Base-by-base conservation (phyloP, 2,329 filamentous ascomycete genomes). In the Metarhizium guizhouense region DNA sequence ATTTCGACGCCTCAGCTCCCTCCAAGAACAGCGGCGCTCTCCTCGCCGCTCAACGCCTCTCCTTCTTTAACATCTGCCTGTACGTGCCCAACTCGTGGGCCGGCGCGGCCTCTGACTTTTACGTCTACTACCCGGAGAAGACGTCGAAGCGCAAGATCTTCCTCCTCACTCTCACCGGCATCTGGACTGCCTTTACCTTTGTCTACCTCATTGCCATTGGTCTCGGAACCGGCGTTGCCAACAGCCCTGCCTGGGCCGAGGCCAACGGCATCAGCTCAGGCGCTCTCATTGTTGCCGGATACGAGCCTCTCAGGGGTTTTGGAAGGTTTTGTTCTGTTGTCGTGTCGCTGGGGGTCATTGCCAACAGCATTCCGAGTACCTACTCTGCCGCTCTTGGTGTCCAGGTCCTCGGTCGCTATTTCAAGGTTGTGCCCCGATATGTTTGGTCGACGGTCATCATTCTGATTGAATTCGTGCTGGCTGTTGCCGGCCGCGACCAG, bases 71-170 rank as follows among this genome's bases (percentile, higher is more conserved):
- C 11, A 73, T 90, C 50, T 87, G 82, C 60, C 73, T 87, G 13
- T 83, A 84, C 25, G 60, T 67, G 4, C 66, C 68, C 20, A 68
- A 68, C 42, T 68, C 66, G 0, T 94, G 89, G 88, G 83, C 85
- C 1, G 80, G 80, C 6, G 88, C 85, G 57, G 87, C 88, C 0
- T 85, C 87, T 8, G 88, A 93, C 65, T 93, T 91, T 68, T 90
- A 86, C 25, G 86, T 90, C 52, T 92, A 92, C 70, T 88, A 91
- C 63, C 87, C 87, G 0, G 73, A 76, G 3, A 76, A 71, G 29
- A 82, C 83, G 45, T 79, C 80, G 34, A 78, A 82, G 25, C 68
- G 67, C 47, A 83, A 83, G 58, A 76, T 91, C 58, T 93, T 92
- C 70, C 63, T 81, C 57, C 84, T 83, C 66, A 88, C 87, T 34